Evolutionary conservation across 305 asterid genomes (phyloP).

Genomic region (Fraxinus paxiana): DNA sequence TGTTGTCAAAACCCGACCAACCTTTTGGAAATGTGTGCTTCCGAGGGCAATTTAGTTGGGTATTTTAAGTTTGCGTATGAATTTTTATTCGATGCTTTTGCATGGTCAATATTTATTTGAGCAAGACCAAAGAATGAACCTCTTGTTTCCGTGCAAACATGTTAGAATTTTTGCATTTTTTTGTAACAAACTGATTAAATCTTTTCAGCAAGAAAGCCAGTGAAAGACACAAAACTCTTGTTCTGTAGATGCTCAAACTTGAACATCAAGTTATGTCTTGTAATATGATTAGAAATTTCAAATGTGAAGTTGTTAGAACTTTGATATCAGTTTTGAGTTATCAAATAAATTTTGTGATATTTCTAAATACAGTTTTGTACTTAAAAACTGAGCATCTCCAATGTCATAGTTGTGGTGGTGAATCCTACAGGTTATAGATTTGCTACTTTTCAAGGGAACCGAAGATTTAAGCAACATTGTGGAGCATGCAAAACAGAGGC

Average conservation of each 20-base stretch:
- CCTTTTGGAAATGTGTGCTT: neutral
- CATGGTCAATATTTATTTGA: neutral
- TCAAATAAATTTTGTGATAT: neutral
- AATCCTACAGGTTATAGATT: slow-evolving; percentile 62
- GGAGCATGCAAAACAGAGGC: slow-evolving; percentile 91
- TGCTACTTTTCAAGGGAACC: slow-evolving; percentile 81
- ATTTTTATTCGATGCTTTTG: neutral
- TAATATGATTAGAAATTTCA: neutral
- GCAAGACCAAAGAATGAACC: neutral
- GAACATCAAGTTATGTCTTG: neutral
- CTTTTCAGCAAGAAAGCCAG: neutral
- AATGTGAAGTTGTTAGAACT: neutral
- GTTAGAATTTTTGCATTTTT: neutral
- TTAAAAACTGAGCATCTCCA: neutral
- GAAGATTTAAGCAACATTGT: slow-evolving; percentile 75
- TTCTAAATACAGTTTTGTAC: neutral
- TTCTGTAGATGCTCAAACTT: neutral
- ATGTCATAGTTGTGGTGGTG: neutral
- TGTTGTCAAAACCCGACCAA: neutral
- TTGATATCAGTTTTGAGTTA: neutral
- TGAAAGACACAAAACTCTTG: neutral
- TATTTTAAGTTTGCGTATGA: neutral
- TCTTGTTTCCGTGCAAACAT: neutral
- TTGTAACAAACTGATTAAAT: neutral
- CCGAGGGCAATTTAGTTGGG: neutral